phyloP scores from a whole-genome alignment of 2,329 filamentous ascomycete genomes.

The Colletotrichum euphorbiae region DNA sequence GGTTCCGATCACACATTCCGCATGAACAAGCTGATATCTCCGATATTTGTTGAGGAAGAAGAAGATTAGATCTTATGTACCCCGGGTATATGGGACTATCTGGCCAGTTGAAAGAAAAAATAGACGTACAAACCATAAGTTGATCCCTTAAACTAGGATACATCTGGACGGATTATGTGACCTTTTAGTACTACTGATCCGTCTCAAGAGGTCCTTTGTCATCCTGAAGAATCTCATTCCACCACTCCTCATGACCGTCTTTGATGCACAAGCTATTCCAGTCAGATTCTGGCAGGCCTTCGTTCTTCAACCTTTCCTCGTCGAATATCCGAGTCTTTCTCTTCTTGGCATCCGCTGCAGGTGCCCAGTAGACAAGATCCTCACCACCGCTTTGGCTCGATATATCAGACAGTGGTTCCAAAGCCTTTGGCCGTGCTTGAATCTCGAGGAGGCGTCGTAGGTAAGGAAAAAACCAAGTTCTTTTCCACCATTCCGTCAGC shows the following conservation, averaged over 20 bases:
- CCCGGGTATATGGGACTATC: too few species aligned
- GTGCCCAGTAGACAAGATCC: slow-evolving; percentile 44
- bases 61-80: too few species aligned
- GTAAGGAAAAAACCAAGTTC: slow-evolving; percentile 43
- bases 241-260: slow-evolving; percentile 43
- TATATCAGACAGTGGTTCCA: slow-evolving; percentile 42
- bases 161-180: too few species aligned
- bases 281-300: slow-evolving; percentile 29
- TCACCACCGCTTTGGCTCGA: slow-evolving; percentile 22
- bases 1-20: too few species aligned
- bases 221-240: slow-evolving; percentile 50
- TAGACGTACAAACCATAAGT: too few species aligned
- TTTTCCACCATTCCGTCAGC: slow-evolving; percentile 43
- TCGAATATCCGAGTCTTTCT: slow-evolving; percentile 29
- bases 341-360: slow-evolving; percentile 29
- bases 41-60: too few species aligned
- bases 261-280: slow-evolving; percentile 42
- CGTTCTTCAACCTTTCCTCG: slow-evolving; percentile 1
- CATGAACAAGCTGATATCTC: too few species aligned
- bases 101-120: too few species aligned
- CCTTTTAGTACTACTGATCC: too few species aligned
- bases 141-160: too few species aligned
- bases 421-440: slow-evolving; percentile 1
- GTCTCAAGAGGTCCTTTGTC: slow-evolving; percentile 18
- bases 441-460: slow-evolving; percentile 40